Conservation (phyloP, 306 rosid species). For the Cicer arietinum region DNA sequence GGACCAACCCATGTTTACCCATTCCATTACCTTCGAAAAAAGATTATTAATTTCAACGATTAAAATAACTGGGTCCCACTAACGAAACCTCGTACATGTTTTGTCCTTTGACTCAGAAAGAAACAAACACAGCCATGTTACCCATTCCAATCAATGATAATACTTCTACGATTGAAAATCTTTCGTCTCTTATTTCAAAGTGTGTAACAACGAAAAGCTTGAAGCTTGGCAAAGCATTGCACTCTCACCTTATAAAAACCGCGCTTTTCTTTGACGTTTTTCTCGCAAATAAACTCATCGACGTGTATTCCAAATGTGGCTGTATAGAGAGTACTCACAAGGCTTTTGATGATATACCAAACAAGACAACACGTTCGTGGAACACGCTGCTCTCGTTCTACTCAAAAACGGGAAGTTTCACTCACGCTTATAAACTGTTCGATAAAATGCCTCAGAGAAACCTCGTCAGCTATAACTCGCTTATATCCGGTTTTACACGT, state of each 20-base stretch:
- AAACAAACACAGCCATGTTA: slow-evolving; percentile 35
- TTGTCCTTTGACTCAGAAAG: slow-evolving; percentile 6
- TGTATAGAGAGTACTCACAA: slow-evolving; percentile 48
- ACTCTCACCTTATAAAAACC: slow-evolving; percentile 61
- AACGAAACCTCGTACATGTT: neutral
- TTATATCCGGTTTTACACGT: slow-evolving; percentile 53
- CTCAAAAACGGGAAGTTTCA: slow-evolving; percentile 45
- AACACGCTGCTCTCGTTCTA: slow-evolving; percentile 54
- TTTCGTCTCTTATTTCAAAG: slow-evolving; percentile 49
- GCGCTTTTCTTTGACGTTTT: slow-evolving; percentile 54
- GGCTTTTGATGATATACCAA: slow-evolving; percentile 58
- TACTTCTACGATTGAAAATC: slow-evolving; percentile 36
- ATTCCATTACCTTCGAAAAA: slow-evolving; percentile 44
- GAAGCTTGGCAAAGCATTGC: slow-evolving; percentile 54
- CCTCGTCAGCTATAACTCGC: slow-evolving; percentile 62
- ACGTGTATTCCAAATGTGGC: slow-evolving; percentile 61
- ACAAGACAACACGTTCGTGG: slow-evolving; percentile 62
- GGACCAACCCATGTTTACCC: slow-evolving; percentile 50
- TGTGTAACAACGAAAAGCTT: slow-evolving; percentile 49
- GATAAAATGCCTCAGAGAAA: slow-evolving; percentile 58
- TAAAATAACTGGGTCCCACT: slow-evolving; percentile 13
- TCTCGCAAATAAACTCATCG: slow-evolving; percentile 58
- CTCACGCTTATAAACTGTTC: slow-evolving; percentile 49
- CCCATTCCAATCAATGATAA: slow-evolving; percentile 34
- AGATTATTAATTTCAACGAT: slow-evolving; percentile 29